Percentiles rank a stretch among this genome's conserved stretches.
These are phyloP conservation scores for Acer saccharum DNA, from an alignment of 345 rosid genomes.

Conservation along the genomic window DNA sequence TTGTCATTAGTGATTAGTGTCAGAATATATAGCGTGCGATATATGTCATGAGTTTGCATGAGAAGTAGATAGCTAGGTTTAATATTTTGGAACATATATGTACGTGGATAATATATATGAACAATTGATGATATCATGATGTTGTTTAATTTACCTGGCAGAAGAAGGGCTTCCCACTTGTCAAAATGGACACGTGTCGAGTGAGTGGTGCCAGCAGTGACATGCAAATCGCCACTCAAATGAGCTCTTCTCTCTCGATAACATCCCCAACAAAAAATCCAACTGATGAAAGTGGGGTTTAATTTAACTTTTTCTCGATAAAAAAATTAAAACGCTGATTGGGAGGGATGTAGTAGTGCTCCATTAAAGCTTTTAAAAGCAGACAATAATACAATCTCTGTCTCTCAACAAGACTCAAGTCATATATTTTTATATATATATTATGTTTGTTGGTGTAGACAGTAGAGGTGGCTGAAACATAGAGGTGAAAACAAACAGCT, in stretches of 20 bases:
- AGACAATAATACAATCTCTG: not conserved
- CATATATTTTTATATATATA: not conserved
- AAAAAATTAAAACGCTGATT: not conserved
- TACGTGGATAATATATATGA: no score
- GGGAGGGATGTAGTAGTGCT: constrained; percentile 4
- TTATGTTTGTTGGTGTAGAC: not conserved
- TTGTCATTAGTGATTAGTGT: no score
- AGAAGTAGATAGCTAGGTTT: no score
- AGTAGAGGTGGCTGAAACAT: not conserved
- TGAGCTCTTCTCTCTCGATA: not conserved
- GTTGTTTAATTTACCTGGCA: not conserved
- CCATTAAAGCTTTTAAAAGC: constrained; percentile 10
- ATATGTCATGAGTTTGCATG: not conserved
- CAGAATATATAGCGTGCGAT: no score
- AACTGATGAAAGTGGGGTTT: constrained; percentile 11
- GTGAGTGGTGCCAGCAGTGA: not conserved
- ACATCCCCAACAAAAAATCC: not conserved
- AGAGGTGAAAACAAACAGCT: not conserved
- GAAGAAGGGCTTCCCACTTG: not conserved
- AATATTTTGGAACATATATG: no score
- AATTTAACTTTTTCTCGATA: not conserved
- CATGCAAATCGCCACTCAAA: constrained; percentile 12
- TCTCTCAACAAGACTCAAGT: not conserved
- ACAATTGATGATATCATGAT: no score
- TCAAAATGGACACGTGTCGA: not conserved